Evolutionary conservation across 345 rosid species (phyloP), one percentile per base, ranked within the genome.

Genomic region (Aethionema arabicum): DNA sequence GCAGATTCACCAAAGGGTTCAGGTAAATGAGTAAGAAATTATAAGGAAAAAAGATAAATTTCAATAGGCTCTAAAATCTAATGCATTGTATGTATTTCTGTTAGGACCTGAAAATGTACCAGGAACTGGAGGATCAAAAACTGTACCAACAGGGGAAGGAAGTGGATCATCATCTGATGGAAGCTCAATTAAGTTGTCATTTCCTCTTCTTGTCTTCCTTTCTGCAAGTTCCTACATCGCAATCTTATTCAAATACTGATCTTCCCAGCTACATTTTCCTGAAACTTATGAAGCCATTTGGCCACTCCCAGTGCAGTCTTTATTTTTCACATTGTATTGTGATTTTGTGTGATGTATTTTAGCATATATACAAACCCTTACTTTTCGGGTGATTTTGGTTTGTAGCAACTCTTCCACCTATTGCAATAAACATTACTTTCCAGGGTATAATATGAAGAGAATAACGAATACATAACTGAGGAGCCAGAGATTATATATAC

Each of bases 61-160:
- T 41, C 39, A 8, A 14, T 36, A 42, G 11, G 59, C 27, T 46
- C 4, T 43, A 36, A 45, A 13, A 29, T 47, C 41, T 68, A 44
- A 62, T 29, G 32, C 51, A 58, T 52, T 8, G 44, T 32, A 32
- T 52, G 11, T 10, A 48, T 35, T n/a, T 31, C 32, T 68, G 32
- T 45, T 16, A 65, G 59, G 68, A 72, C 59, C 52, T 48, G 66
- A 60, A 36, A 59, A 59, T 53, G 59, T 45, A 11, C 60, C 52
- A 82, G 85, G 81, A 66, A 56, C 61, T 37, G 87, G 82, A 75
- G n/a, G 70, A 75, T 88, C 96, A 2, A 83, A 76, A 76, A 77
- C 76, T 0, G 73, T 76, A 73, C 96, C 96, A 5, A 78, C 81
- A 50, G 79, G 84, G 7, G 73, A 80, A 53, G 80, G 63, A 65